A percentile compares a stretch with the other conserved stretches of the same genome.
Evolutionary conservation across 257 asterid species (phyloP).

Genomic region (Solanum boliviense): DNA sequence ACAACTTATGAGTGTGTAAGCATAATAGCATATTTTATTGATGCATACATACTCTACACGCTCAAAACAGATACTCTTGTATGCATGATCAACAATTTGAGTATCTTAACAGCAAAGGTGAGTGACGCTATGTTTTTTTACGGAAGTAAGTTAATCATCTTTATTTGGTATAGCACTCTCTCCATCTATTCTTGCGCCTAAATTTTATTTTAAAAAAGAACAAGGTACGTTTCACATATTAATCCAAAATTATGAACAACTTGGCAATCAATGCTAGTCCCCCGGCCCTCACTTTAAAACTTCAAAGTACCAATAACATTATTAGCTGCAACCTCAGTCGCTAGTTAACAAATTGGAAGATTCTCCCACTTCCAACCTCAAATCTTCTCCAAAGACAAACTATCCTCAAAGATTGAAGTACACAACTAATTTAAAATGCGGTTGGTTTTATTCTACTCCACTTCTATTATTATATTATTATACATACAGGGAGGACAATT

Average conservation of each 20-base stretch:
- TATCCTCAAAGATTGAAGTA: neutral
- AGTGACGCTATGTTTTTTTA: neutral
- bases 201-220: neutral
- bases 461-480: neutral
- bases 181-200: neutral
- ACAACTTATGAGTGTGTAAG: neutral
- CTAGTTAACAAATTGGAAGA: neutral
- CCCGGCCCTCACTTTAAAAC: neutral
- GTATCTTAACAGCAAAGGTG: too few species aligned
- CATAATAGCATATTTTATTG: neutral
- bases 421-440: neutral
- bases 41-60: neutral
- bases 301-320: neutral
- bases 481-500: neutral
- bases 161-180: neutral
- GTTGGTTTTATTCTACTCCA: neutral
- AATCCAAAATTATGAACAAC: neutral
- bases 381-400: neutral
- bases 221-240: neutral
- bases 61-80: neutral
- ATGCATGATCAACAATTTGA: too few species aligned
- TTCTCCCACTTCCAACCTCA: neutral
- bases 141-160: neutral
- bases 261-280: neutral
- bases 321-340: neutral